Percentiles rank a stretch among this genome's conserved stretches.
Evolutionary conservation across 2,329 filamentous ascomycete species (phyloP).

Genomic region (Hypoxylon sp.): DNA sequence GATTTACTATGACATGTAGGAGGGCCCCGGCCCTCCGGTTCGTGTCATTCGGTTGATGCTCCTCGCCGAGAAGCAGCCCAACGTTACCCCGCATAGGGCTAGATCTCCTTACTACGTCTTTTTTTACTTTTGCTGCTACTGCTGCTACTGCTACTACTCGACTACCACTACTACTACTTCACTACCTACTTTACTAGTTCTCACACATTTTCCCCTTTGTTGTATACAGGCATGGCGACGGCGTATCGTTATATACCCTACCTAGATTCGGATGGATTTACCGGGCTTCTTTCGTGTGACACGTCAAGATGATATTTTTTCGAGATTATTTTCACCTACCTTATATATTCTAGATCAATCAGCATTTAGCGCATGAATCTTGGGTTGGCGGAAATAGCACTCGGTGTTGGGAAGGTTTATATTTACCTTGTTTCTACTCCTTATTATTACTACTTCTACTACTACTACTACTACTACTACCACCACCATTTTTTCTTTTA

Average conservation of each 20-base stretch:
- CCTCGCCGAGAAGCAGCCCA: constrained; percentile 36
- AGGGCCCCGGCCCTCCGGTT: constrained; percentile 22
- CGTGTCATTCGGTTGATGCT: constrained; percentile 20
- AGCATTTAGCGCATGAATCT: constrained; percentile 34
- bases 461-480: too few relatives aligned
- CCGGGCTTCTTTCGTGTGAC: constrained; percentile 25
- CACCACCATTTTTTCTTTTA: not conserved
- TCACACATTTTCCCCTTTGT: constrained; percentile 36
- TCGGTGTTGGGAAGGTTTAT: constrained; percentile 28
- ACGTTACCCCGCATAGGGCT: constrained; percentile 44
- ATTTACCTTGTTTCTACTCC: constrained; percentile 2
- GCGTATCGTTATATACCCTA: constrained; percentile 46
- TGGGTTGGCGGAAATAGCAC: constrained; percentile 23
- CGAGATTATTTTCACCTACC: not conserved
- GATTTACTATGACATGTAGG: constrained; percentile 48
- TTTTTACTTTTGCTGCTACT: not conserved
- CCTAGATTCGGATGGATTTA: constrained; percentile 36
- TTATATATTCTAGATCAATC: constrained; percentile 20
- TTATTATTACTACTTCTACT: not conserved
- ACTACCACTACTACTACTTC: not conserved
- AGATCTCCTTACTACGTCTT: constrained; percentile 21
- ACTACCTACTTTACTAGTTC: not conserved
- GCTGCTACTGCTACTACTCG: not conserved
- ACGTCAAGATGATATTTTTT: constrained; percentile 31
- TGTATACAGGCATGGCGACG: constrained; percentile 45